A percentile compares a stretch with the other conserved stretches of the same genome.
Evolutionary conservation across 768 basidiomycete genomes (phyloP).

Genomic region (Lentinula detonsa): DNA sequence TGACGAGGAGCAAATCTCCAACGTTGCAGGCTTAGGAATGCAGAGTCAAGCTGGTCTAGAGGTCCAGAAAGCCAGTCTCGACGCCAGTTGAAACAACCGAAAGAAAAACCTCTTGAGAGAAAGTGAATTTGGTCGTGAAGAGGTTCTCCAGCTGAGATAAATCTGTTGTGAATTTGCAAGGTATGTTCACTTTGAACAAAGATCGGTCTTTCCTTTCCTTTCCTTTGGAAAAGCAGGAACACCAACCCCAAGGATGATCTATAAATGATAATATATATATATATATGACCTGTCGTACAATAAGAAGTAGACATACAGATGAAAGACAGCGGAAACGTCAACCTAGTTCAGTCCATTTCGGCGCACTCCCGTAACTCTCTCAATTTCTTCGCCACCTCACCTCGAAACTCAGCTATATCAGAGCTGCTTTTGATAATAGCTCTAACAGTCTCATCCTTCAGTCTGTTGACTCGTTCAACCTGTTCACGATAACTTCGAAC

Average conservation of each 20-base stretch:
- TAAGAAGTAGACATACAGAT: not conserved
- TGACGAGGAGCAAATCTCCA: not conserved
- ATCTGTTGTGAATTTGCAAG: not conserved
- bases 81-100: not conserved
- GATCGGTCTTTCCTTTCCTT: not conserved
- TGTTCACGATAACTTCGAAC: constrained; percentile 67
- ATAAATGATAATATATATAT: not conserved
- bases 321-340: not conserved
- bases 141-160: too few relatives aligned
- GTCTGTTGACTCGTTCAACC: constrained; percentile 62
- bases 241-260: not conserved
- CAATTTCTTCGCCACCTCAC: constrained; percentile 67
- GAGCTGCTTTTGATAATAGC: constrained; percentile 82
- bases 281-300: not conserved
- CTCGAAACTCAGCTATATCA: constrained; percentile 78
- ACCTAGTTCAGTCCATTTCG: constrained; percentile 35
- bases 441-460: constrained; percentile 75
- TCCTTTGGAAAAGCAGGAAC: not conserved
- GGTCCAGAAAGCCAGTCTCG: not conserved
- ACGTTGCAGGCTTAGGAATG: not conserved
- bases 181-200: not conserved
- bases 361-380: constrained; percentile 65
- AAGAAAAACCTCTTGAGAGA: not conserved
- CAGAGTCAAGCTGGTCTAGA: not conserved
- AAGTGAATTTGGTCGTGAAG: too few relatives aligned